Conservation (phyloP, 2,329 filamentous ascomycete genomes). For the Aspergillus novofumigatus region DNA sequence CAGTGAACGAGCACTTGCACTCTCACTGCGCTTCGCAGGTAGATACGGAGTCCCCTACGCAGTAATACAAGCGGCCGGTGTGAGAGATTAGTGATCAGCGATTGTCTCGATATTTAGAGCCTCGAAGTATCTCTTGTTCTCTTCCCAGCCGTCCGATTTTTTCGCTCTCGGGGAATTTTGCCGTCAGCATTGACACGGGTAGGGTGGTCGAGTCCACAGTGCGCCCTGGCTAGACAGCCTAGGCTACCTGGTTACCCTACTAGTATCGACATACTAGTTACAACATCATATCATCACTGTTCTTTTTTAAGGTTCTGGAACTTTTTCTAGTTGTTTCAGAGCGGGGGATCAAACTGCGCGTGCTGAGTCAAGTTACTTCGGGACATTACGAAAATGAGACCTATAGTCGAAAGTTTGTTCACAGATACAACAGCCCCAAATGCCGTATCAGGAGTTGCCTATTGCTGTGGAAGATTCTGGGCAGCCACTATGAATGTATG, state of each 20-base stretch:
- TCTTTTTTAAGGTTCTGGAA: constrained; percentile 6
- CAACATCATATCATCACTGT: neutral
- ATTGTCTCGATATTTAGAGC: neutral
- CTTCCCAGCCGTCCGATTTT: neutral
- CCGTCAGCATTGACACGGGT: neutral
- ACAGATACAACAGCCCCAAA: too few relatives aligned
- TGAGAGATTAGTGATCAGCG: neutral
- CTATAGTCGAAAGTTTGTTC: too few relatives aligned
- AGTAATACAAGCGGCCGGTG: too few relatives aligned
- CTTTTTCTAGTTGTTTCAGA: constrained; percentile 31
- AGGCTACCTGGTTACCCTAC: too few relatives aligned
- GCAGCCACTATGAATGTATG: too few relatives aligned
- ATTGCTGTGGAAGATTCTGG: too few relatives aligned
- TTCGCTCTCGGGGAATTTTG: neutral
- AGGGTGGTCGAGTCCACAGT: neutral
- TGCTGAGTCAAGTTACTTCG: constrained; percentile 8
- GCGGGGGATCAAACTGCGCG: constrained; percentile 28
- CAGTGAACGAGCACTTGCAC: neutral
- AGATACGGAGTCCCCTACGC: too few relatives aligned
- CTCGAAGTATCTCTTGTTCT: neutral
- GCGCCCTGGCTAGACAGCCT: neutral
- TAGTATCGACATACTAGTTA: too few relatives aligned
- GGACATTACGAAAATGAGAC: too few relatives aligned
- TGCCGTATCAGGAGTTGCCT: too few relatives aligned
- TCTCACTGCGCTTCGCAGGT: neutral